phyloP scores from a whole-genome alignment of 2,329 filamentous ascomycete species.

The Trichoderma arundinaceum region DNA sequence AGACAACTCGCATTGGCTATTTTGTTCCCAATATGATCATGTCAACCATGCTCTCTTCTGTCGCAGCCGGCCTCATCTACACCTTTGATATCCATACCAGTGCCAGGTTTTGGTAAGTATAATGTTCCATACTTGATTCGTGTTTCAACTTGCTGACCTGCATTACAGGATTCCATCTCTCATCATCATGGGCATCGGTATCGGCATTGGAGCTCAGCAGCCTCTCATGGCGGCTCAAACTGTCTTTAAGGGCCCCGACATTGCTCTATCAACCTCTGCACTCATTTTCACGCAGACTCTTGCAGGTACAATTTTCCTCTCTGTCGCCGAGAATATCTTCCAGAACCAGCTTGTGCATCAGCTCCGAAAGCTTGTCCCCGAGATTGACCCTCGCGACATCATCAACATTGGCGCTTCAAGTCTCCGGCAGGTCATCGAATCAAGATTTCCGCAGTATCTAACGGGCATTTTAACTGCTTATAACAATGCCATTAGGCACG shows the following conservation, averaged over 20 bases:
- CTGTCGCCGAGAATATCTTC: constrained; percentile 31
- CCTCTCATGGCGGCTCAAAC: constrained; percentile 31
- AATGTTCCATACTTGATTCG: fast-evolving
- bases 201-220: constrained; percentile 49
- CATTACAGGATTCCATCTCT: constrained; percentile 5
- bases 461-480: background rate
- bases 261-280: constrained; percentile 29
- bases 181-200: constrained; percentile 43
- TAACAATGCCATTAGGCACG: constrained; percentile 7
- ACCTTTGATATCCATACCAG: constrained; percentile 46
- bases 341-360: constrained; percentile 22
- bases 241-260: constrained; percentile 29
- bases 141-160: background rate
- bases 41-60: constrained; percentile 40
- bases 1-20: constrained; percentile 42
- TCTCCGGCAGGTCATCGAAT: background rate
- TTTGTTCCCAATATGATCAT: constrained; percentile 49
- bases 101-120: background rate
- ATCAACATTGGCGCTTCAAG: constrained; percentile 25
- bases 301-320: constrained; percentile 25
- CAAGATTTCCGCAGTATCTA: background rate
- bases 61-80: constrained; percentile 49
- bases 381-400: constrained; percentile 22
- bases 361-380: constrained; percentile 26
- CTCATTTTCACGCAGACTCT: constrained; percentile 30